Conservation (phyloP, 1,284 basidiomycete species). For the Apiotrichum gracile region DNA sequence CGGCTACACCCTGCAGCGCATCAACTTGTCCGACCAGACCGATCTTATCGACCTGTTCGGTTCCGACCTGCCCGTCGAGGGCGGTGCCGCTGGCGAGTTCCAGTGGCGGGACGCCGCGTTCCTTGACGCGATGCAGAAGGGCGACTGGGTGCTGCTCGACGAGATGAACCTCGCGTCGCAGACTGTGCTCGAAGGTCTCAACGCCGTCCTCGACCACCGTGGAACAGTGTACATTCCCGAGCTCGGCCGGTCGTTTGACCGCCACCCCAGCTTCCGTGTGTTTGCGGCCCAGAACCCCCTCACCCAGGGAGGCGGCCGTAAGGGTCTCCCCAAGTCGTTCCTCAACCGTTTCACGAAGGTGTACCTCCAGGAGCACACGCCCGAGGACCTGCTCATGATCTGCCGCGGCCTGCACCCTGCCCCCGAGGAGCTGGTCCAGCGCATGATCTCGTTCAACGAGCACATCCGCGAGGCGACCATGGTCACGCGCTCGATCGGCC, state of each 20-base stretch:
- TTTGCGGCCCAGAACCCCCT: constrained; percentile 98
- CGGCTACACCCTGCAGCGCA: constrained; percentile 79
- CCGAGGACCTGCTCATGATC: constrained; percentile 72
- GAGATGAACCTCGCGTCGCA: constrained; percentile 98
- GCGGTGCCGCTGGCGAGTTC: constrained; percentile 85
- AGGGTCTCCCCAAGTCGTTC: constrained; percentile 95
- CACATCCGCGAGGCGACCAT: constrained; percentile 66
- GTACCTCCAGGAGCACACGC: constrained; percentile 79
- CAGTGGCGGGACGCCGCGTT: constrained; percentile 98
- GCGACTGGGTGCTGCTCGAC: constrained; percentile 94
- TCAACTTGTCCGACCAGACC: constrained; percentile 98
- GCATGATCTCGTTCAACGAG: constrained; percentile 82
- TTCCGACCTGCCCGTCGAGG: constrained; percentile 91
- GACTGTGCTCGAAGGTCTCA: constrained; percentile 93
- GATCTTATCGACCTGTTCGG: constrained; percentile 96
- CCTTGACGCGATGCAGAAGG: constrained; percentile 82
- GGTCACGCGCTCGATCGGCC: constrained; percentile 64
- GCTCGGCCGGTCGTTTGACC: constrained; percentile 77
- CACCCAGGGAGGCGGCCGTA: constrained; percentile 92
- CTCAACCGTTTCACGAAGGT: constrained; percentile 98
- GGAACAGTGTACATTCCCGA: constrained; percentile 95
- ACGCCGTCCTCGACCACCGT: constrained; percentile 93
- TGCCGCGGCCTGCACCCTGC: constrained; percentile 69
- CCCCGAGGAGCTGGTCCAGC: constrained; percentile 56
- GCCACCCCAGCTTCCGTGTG: constrained; percentile 88